Percentiles rank a stretch among this genome's conserved stretches.
phyloP scores from a whole-genome alignment of 192 early-diverging fungal genomes.

The Gigaspora rosea region DNA sequence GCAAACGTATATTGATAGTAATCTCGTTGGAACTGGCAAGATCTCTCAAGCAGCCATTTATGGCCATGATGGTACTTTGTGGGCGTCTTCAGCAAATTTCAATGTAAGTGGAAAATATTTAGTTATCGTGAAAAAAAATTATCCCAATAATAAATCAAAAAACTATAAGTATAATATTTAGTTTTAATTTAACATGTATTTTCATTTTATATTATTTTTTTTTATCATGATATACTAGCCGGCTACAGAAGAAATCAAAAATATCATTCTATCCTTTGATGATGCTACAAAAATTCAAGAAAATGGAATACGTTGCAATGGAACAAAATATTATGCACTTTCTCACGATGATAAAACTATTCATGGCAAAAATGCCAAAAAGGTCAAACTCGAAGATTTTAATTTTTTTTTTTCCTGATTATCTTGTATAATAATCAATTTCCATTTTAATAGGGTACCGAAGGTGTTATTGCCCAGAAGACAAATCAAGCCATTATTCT shows the following conservation, averaged over 20 bases:
- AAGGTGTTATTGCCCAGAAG: conserved; percentile 74
- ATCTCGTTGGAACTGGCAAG: conserved; percentile 76
- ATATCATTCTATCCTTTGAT: conserved; percentile 60
- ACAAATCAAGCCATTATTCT: conserved; percentile 80
- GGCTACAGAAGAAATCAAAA: conserved; percentile 50
- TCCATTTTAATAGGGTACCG: conserved; percentile 52
- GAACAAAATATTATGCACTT: conserved; percentile 75
- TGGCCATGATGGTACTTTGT: conserved; percentile 78
- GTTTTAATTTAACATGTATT: background rate
- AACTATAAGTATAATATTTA: background rate
- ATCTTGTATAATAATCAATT: background rate
- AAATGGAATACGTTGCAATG: conserved; percentile 62
- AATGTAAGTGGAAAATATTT: conserved; percentile 51
- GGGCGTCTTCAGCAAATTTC: conserved; percentile 81
- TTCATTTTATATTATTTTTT: background rate
- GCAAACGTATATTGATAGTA: conserved; percentile 81
- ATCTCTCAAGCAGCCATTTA: conserved; percentile 77
- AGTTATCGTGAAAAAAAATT: background rate
- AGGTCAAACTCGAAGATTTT: background rate
- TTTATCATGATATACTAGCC: conserved; percentile 45
- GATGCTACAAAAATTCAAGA: conserved; percentile 59
- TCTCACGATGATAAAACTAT: conserved; percentile 67
- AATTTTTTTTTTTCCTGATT: conserved; percentile 5
- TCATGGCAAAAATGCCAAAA: conserved; percentile 77
- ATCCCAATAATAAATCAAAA: background rate